Evolutionary conservation across 129 eudicot genomes (phyloP), one percentile per base, ranked within the genome.

Genomic region (Glebionis coronaria): DNA sequence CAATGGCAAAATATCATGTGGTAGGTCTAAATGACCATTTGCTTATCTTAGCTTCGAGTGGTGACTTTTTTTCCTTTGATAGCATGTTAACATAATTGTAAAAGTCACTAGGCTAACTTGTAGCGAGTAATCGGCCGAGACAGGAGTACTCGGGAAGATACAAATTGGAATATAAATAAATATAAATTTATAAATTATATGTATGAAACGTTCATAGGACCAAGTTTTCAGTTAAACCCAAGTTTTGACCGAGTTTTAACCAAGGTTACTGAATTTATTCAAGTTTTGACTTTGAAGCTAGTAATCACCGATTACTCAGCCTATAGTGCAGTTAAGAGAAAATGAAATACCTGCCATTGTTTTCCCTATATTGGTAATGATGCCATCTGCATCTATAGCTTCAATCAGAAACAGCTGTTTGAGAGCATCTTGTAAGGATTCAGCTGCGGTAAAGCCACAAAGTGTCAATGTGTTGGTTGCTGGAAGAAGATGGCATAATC

Each of bases 381-480:
- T 75, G 57, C 99, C 99, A 77, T 81, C 77, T 71, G 84, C 99
- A 71, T 90, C 90, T 21, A 94, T 89, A 50, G 99, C 99, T 75
- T 94, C 97, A 75, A 94, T 87, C 31, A 94, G 79, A 82, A 86
- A 94, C 61, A 94, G 63, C 63, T 94, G 99, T 87, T 85, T 94
- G 29, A 94, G 86, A 63, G 99, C 99, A 80, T 89, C 99, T 75
- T 83, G 87, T 63, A 94, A 77, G 40, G 99, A 70, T 72, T 89
- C 99, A 72, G 76, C 97, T 90, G 82, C 92, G 84, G 56, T 47
- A 50, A 76, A 65, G 65, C 55, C 60, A 76, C 18, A 14, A 19
- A 7, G 14, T 53, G 51, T 23, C 69, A 70, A 58, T 64, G 18
- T 52, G 63, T 57, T 44, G 47, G 63, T 6, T 27, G 29, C 31